Base-by-base conservation (phyloP, 2,329 filamentous ascomycete genomes). In the Colletotrichum eremochloae region DNA sequence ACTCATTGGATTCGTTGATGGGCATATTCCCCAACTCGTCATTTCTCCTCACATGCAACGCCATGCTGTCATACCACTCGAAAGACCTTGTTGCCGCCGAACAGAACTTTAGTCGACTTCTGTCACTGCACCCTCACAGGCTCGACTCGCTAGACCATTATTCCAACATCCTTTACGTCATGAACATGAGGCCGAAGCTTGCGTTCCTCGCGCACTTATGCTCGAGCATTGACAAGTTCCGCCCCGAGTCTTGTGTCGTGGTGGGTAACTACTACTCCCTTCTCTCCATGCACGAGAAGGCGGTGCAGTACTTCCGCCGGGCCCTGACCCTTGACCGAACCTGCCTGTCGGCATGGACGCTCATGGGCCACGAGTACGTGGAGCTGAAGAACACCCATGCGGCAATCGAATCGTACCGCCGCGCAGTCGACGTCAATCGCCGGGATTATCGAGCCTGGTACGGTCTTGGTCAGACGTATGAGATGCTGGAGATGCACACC, bases 401-500 rank as follows among this genome's bases (percentile, higher is more conserved):
- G 0, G 96, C 96, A 11, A 98, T 99, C 74, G 96, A 99, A 81
- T 97, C 94, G 1, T 99, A 99, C 79, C 91, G 96, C 1, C 92
- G 96, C 53, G 96, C 96, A 1, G 96, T 99, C 1, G 96, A 99
- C 78, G 94, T 96, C 76, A 98, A 99, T 79, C 91, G 96, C 44
- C 94, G 96, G 77, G 96, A 99, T 81, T 98, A 98, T 81, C 93
- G 96, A 69, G 96, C 96, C 5, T 99, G 96, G 96, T 98, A 99
- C 79, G 96, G 96, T 44, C 87, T 99, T 0, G 96, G 96, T 0
- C 96, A 98, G 80, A 97, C 96, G 1, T 99, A 99, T 79, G 96
- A 99, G 81, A 93, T 99, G 76, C 89, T 99, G 11, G 96, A 99
- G 82, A 98, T 98, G 94, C 94, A 97, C 79, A 95, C 95, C 55